Evolutionary conservation across 2,329 filamentous ascomycete genomes (phyloP), one percentile per base, ranked within the genome.

Genomic region (Fusarium sp.): DNA sequence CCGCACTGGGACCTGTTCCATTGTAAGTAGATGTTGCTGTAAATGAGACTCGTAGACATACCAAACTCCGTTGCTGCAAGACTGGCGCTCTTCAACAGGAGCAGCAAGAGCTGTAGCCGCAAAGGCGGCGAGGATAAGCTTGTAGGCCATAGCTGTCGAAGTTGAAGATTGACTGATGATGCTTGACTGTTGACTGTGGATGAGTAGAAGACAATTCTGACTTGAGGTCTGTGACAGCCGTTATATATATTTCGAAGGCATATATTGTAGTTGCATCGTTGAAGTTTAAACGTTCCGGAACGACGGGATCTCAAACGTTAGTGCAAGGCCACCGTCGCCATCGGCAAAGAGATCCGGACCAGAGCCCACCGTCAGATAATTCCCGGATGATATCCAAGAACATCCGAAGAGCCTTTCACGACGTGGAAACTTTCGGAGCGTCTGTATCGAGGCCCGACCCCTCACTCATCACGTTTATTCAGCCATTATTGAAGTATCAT

Each of bases 1-100:
- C 85, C 86, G 47, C 86, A 87, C 66, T 87, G 86, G 28, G 72
- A 64, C 78, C 78, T 79, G 75, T 79, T 8, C 31, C 2, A 7
- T 6, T 51, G 48, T 76, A 1, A 76, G 66, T 28, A 14, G 11
- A 5, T 18, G 12, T 31, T 13, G 8, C 14, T 2, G 1, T 7
- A 1, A 0, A 3, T 9, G 3, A 5, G 24, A 2, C 10, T 13
- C 2, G 5, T 6, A 13, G 5, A 52, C 74, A 28, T 55, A 77
- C 75, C 75, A 77, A 7, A 55, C 66, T 42, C 59, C 72, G 42
- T 52, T 69, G 15, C 69, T 62, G 28, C 75, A 77, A 31, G 78
- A 80, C 71, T 85, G 84, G 52, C 84, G 78, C 55, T 78, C 72
- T 36, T 77, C 67, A 15, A 75, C 49, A 26, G 85, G 85, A 28